Evolutionary conservation across 129 eudicot genomes (phyloP).

Genomic region (Arctium minus): DNA sequence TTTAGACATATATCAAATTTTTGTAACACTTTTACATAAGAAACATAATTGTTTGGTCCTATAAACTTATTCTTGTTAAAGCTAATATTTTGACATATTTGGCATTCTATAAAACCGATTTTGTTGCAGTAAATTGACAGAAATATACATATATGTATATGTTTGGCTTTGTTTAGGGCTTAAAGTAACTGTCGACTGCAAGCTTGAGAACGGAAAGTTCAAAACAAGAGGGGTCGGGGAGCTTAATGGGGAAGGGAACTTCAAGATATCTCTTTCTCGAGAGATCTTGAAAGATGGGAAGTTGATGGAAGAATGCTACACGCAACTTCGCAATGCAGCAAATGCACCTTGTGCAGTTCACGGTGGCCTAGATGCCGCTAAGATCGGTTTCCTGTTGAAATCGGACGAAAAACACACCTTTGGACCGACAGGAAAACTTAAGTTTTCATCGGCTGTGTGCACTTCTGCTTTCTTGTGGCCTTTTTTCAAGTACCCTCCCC

Average conservation of each 20-base stretch:
- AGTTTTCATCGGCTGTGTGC: slow-evolving; percentile 64
- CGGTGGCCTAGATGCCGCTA: slow-evolving; percentile 49
- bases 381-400: slow-evolving; percentile 35
- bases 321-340: slow-evolving; percentile 77
- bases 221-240: slow-evolving; percentile 63
- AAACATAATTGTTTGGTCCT: no score
- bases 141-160: neutral
- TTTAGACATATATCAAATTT: no score
- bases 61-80: no score
- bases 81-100: neutral
- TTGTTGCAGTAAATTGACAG: neutral
- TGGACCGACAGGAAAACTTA: slow-evolving; percentile 53
- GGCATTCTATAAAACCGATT: neutral
- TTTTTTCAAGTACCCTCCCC: slow-evolving; percentile 53
- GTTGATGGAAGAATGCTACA: slow-evolving; percentile 65
- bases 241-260: slow-evolving; percentile 63
- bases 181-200: slow-evolving; percentile 70
- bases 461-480: slow-evolving; percentile 80
- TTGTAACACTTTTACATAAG: no score
- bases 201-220: slow-evolving; percentile 41
- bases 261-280: slow-evolving; percentile 59
- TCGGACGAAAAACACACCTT: slow-evolving; percentile 49
- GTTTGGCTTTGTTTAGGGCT: slow-evolving; percentile 50
- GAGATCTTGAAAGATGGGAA: slow-evolving; percentile 61
- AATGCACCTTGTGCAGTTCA: slow-evolving; percentile 60